Evolutionary conservation across 352 stramenopile species (phyloP), one percentile per base, ranked within the genome.

Genomic region (Globisporangium canariense): DNA sequence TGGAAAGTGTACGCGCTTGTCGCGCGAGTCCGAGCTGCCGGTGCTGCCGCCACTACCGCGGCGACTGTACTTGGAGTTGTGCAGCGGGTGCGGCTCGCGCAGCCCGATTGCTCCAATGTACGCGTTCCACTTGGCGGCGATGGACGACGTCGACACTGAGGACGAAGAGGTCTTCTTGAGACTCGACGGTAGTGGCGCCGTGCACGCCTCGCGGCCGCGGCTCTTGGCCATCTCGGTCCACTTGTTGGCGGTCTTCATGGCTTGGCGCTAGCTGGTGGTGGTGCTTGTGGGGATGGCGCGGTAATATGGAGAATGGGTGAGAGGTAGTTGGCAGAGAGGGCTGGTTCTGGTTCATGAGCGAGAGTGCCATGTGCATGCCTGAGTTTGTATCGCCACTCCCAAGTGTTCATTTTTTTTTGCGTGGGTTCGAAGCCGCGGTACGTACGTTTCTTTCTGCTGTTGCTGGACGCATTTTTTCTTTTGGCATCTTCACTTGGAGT

Each of bases 1-100:
- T 2, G 70, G 68, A 55, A 92, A 92, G 13, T 73, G 79, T 10
- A 92, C 83, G 58, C 70, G 82, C 18, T 74, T 78, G 5, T 66
- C 62, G 13, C 66, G 64, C 47, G 58, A 62, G 54, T 58, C 58
- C 18, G 45, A 49, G 49, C 7, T 58, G 53, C 20, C 8, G 47
- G 47, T 71, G 56, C 18, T 67, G 56, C 11, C 32, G 30, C 38
- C 25, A 47, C 22, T 58, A 58, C 67, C 11, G 13, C 66, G 34
- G 32, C 32, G 52, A 32, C 52, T 46, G 52, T 36, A 45, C 41
- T 43, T 41, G 14, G 10, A 13, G 45, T 43, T 62, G 11, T 55
- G 58, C 13, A 46, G 11, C 45, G 30, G 34, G 32, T 63, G 49
- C 59, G 36, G 22, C n/a, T 88, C 77, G 38, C 77, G 75, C 30